Evolutionary conservation across 345 rosid species (phyloP).

Genomic region (Heritiera littoralis): DNA sequence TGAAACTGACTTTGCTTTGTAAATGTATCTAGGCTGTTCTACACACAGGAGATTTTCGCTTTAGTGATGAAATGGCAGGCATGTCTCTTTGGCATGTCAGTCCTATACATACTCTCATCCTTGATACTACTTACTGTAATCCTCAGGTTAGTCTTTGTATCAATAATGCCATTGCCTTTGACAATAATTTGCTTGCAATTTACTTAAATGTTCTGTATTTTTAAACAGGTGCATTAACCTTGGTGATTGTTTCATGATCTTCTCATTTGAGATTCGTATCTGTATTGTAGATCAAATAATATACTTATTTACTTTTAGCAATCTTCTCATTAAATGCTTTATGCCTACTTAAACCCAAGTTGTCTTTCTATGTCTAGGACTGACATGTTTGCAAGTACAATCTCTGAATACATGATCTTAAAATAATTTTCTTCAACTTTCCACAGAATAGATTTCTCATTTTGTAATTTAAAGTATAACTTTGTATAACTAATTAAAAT

Average conservation of each 20-base stretch:
- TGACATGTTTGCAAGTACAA: neutral
- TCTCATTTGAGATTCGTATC: constrained; percentile 2
- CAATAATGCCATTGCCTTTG: neutral
- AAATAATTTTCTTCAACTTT: neutral
- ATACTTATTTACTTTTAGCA: neutral
- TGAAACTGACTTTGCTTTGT: constrained; percentile 2
- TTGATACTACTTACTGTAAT: constrained; percentile 95
- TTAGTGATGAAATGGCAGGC: constrained; percentile 57
- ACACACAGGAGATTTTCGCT: constrained; percentile 96
- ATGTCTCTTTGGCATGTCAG: constrained; percentile 38
- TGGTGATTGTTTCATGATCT: neutral
- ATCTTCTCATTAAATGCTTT: neutral
- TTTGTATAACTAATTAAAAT: neutral
- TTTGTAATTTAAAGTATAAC: neutral
- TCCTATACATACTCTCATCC: constrained; percentile 73
- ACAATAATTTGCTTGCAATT: neutral
- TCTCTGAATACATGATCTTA: neutral
- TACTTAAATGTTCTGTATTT: neutral
- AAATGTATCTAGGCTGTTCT: constrained; percentile 58
- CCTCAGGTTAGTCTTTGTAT: constrained; percentile 61
- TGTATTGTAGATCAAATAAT: neutral
- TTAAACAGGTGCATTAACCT: neutral
- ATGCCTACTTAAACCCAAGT: neutral
- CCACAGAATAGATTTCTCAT: neutral
- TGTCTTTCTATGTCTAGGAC: neutral